Percentiles rank a stretch among this genome's conserved stretches.
Evolutionary conservation across 805 yeast genomes (phyloP).

Genomic region (Candida sakaeoensis): DNA sequence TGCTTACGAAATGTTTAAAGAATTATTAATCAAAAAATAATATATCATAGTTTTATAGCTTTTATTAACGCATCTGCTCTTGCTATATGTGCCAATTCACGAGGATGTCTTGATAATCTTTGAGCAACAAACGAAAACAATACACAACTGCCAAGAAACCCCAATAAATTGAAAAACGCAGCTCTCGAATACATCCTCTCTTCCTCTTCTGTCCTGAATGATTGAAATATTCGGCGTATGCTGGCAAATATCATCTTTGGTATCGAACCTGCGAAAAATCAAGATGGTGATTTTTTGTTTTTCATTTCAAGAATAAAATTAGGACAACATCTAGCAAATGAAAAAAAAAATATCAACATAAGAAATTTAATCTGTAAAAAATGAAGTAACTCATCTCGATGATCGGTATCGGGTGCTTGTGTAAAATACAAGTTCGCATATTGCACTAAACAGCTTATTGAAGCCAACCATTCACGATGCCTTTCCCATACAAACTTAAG

Average conservation of each 20-base stretch:
- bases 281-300: too few relatives aligned
- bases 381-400: slow-evolving; percentile 46
- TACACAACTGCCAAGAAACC: slow-evolving; percentile 78
- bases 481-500: slow-evolving; percentile 43
- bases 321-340: too few relatives aligned
- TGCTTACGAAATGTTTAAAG: slow-evolving; percentile 94
- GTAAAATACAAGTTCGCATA: slow-evolving; percentile 42
- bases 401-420: slow-evolving; percentile 61
- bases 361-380: too few relatives aligned
- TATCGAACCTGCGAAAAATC: slow-evolving; percentile 7
- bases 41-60: slow-evolving; percentile 18
- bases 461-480: slow-evolving; percentile 55
- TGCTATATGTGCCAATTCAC: slow-evolving; percentile 28
- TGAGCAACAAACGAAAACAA: slow-evolving; percentile 79
- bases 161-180: slow-evolving; percentile 75
- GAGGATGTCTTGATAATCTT: slow-evolving; percentile 34
- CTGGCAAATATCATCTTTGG: slow-evolving; percentile 60
- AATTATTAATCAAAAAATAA: slow-evolving; percentile 41
- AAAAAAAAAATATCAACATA: slow-evolving; percentile 13
- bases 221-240: slow-evolving; percentile 71
- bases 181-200: slow-evolving; percentile 71
- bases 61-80: slow-evolving; percentile 23
- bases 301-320: too few relatives aligned
- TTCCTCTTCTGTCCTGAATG: slow-evolving; percentile 83
- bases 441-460: slow-evolving; percentile 54